phyloP scores from a whole-genome alignment of 257 asterid species.

The Parsonsia alboflavescens region DNA sequence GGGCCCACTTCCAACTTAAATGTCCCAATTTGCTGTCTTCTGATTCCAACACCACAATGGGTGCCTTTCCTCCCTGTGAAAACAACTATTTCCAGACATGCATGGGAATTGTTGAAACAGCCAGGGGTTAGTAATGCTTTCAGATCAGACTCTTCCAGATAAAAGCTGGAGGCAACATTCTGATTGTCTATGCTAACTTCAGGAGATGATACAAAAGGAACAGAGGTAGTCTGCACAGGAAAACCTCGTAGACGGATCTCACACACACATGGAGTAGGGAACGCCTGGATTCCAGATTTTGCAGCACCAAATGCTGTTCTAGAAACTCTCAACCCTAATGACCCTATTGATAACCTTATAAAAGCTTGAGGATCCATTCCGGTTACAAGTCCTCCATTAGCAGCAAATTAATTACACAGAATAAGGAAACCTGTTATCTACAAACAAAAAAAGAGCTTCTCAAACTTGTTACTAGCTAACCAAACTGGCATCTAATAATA shows the following conservation, averaged over 20 bases:
- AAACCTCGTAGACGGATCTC: conserved; percentile 97
- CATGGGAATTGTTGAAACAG: conserved; percentile 63
- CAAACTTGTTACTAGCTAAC: conserved; percentile 1
- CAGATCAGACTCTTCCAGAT: conserved; percentile 81
- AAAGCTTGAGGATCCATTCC: conserved; percentile 93
- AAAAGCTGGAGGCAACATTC: conserved; percentile 67
- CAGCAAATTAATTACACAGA: conserved; percentile 9
- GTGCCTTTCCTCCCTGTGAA: conserved; percentile 74
- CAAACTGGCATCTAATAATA: background rate
- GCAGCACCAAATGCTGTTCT: conserved; percentile 36
- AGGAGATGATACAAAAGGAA: conserved; percentile 72
- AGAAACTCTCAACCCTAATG: conserved; percentile 70
- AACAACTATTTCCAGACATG: conserved; percentile 72
- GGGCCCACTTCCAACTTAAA: conserved; percentile 79
- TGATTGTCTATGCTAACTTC: conserved; percentile 58
- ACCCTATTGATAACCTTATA: conserved; percentile 80
- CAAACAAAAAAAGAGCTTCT: background rate
- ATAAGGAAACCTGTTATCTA: background rate
- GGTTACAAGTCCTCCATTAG: conserved; percentile 50
- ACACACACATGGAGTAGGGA: conserved; percentile 70
- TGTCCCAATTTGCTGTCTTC: conserved; percentile 75
- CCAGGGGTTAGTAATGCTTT: conserved; percentile 68
- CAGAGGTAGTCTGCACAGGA: conserved; percentile 78
- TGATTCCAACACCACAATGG: conserved; percentile 77
- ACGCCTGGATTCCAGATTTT: conserved; percentile 45